A percentile compares a stretch with the other conserved stretches of the same genome.
Conservation (phyloP, 306 rosid species). For the Pterocarpus macrocarpus region DNA sequence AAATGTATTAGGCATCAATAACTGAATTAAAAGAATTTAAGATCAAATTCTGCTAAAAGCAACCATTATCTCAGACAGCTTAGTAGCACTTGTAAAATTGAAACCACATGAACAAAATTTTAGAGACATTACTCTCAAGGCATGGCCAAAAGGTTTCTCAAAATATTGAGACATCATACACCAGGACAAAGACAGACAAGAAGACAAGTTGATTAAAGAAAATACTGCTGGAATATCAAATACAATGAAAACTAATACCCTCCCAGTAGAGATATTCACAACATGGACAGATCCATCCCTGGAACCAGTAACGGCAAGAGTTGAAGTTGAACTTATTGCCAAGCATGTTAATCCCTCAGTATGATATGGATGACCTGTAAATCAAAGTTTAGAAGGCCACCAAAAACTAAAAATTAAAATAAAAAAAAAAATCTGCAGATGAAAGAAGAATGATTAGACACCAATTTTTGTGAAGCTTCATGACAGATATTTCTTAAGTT, state of each 20-base stretch:
- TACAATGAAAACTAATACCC: constrained; percentile 57
- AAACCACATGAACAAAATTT: constrained; percentile 18
- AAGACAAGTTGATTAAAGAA: constrained; percentile 39
- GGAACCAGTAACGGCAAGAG: constrained; percentile 83
- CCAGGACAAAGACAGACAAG: constrained; percentile 20
- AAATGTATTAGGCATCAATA: constrained; percentile 38
- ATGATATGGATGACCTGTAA: constrained; percentile 87
- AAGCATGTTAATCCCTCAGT: constrained; percentile 81
- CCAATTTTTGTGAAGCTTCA: constrained; percentile 3
- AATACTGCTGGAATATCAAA: constrained; percentile 30
- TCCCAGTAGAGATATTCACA: constrained; percentile 83
- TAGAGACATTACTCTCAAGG: constrained; percentile 27
- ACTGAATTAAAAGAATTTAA: constrained; percentile 19
- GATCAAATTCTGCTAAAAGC: constrained; percentile 17
- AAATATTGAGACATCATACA: constrained; percentile 24
- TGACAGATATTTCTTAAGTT: constrained; percentile 21
- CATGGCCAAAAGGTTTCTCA: constrained; percentile 33
- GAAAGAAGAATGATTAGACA: not conserved
- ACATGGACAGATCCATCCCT: constrained; percentile 81
- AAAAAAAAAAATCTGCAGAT: not conserved
- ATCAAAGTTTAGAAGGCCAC: constrained; percentile 40
- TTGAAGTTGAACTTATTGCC: constrained; percentile 78
- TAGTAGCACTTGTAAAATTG: constrained; percentile 11
- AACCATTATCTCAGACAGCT: constrained; percentile 14
- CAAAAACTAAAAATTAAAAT: not conserved